Conservation (phyloP, 2,329 filamentous ascomycete genomes). For the Arthroderma uncinatum region DNA sequence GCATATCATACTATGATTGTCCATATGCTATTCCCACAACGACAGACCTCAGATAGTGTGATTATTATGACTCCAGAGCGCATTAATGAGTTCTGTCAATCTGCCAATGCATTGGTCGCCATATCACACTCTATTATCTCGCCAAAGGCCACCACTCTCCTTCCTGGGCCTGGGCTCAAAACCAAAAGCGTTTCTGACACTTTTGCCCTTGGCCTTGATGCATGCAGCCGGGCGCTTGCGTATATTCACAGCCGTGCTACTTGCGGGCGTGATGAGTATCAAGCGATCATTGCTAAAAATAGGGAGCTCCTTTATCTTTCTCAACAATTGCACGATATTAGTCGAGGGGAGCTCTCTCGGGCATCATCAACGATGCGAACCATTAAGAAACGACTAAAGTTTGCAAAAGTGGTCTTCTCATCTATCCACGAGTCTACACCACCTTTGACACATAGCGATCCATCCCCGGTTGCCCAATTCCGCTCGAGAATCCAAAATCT, state of each 20-base stretch:
- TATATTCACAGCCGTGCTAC: slow-evolving; percentile 8
- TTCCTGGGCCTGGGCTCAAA: slow-evolving; percentile 7
- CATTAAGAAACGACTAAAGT: slow-evolving; percentile 9
- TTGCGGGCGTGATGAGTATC: slow-evolving; percentile 5
- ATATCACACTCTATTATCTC: slow-evolving; percentile 8
- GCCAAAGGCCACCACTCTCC: slow-evolving; percentile 4
- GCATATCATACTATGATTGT: slow-evolving; percentile 11
- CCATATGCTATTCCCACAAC: slow-evolving; percentile 10
- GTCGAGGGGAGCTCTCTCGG: slow-evolving; percentile 7
- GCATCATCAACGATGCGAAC: slow-evolving; percentile 8
- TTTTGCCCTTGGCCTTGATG: slow-evolving; percentile 8
- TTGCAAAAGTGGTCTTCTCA: slow-evolving; percentile 7
- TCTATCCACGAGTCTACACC: slow-evolving; percentile 7
- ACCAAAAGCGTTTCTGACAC: slow-evolving; percentile 5
- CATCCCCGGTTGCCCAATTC: slow-evolving; percentile 6
- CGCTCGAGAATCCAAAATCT: slow-evolving; percentile 6
- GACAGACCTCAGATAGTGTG: slow-evolving; percentile 3
- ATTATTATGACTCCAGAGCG: slow-evolving; percentile 9
- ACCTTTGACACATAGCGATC: not conserved
- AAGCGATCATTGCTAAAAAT: slow-evolving; percentile 4
- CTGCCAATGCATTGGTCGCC: slow-evolving; percentile 7
- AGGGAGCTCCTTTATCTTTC: slow-evolving; percentile 4
- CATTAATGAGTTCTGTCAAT: slow-evolving; percentile 10
- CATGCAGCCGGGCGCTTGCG: slow-evolving; percentile 9
- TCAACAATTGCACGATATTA: slow-evolving; percentile 10